These are phyloP conservation scores for Candida buenavistaensis DNA, from an alignment of 1,139 yeast genomes.

Conservation along the genomic window DNA sequence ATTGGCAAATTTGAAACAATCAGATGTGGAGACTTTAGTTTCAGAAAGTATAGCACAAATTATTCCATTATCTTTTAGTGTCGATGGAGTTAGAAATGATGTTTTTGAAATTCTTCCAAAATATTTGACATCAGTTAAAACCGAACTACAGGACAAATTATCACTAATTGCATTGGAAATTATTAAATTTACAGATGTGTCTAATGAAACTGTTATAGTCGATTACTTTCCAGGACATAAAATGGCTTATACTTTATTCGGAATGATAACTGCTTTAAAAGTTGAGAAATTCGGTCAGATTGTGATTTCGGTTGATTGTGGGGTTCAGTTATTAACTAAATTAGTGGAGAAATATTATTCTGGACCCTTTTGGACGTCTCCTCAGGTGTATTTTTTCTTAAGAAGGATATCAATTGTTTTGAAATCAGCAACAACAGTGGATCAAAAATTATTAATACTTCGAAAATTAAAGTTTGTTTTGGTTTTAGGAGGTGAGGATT, in stretches of 20 bases:
- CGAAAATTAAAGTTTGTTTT: constrained; percentile 43
- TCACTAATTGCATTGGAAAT: constrained; percentile 23
- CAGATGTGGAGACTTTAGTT: constrained; percentile 21
- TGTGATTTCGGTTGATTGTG: constrained; percentile 27
- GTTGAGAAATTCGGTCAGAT: constrained; percentile 12
- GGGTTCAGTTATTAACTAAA: constrained; percentile 21
- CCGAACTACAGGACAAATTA: constrained; percentile 19
- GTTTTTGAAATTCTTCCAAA: constrained; percentile 25
- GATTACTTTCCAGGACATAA: constrained; percentile 14
- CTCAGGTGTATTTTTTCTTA: constrained; percentile 36
- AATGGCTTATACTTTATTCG: constrained; percentile 13
- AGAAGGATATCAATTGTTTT: constrained; percentile 32
- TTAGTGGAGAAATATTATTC: constrained; percentile 20
- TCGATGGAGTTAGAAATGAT: constrained; percentile 40
- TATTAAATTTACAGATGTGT: constrained; percentile 42
- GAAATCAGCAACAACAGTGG: constrained; percentile 18
- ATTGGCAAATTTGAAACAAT: constrained; percentile 17
- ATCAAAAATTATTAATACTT: constrained; percentile 25
- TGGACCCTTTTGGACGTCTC: constrained; percentile 36
- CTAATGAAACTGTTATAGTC: constrained; percentile 23
- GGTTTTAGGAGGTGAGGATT: constrained; percentile 22
- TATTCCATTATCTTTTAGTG: constrained; percentile 48
- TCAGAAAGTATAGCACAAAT: constrained; percentile 33
- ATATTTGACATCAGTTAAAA: constrained; percentile 16
- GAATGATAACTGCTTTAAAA: constrained; percentile 8